Base-by-base conservation (phyloP, 129 eudicot species). In the Helianthus tuberosus region DNA sequence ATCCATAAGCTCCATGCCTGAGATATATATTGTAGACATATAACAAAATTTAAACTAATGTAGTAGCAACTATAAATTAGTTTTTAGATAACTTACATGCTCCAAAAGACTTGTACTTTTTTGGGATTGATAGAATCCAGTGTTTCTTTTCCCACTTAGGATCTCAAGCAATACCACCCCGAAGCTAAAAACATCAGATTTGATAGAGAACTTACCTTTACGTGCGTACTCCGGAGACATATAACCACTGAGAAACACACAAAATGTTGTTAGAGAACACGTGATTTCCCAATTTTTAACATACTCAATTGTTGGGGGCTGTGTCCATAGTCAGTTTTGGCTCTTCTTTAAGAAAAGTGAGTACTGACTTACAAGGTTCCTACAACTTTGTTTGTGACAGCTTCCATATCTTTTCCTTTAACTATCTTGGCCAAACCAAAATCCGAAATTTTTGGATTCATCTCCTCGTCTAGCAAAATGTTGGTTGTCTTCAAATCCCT, bases 181-280 rank as follows among this genome's bases (percentile, higher is more conserved):
- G 9, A 69, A 77, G 75, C 76, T 62, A 47, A 81, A 81, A 68
- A 64, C 77, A 70, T 75, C 81, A 2, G 81, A 75, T 48, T 81
- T 81, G 8, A 52, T 8, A 20, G 77, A 78, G 73, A 71, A 71
- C 3, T 51, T 6, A 17, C 82, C 82, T 50, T 71, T 68, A 13
- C 64, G n/a, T 14, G 77, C 82, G 15, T 78, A 78, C 73, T 78
- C 77, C 27, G 81, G 81, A 25, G 81, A 58, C 81, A 77, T 77
- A 55, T 77, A 77, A 1, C 81, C 75, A 68, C 43, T 77, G 82
- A 35, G 82, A 62, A 72, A 78, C 60, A 53, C 11, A 53, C 81
- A 68, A 53, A 43, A 53, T 53, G 3, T 2, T 53, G 60, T 53
- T 16, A 53, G 60, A 53, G 60, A 53, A 53, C 27, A 17, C 4